Base-by-base conservation (phyloP, 257 asterid species). In the Anisodus tanguticus region DNA sequence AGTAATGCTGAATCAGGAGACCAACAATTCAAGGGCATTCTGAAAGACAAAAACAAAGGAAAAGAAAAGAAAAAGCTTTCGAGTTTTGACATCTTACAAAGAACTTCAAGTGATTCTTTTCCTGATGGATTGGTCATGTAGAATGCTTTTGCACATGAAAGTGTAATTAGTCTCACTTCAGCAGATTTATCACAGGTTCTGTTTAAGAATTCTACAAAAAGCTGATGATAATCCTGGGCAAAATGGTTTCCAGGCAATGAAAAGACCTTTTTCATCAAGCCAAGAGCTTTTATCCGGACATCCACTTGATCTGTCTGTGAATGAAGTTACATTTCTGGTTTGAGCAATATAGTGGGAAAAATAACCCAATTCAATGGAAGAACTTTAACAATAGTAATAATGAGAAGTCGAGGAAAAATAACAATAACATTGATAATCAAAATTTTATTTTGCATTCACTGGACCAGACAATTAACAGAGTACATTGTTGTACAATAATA, bases 231-330 rank as follows among this genome's bases (percentile, higher is more conserved):
- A 86, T 92, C 92, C 84, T 74, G 88, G 59, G 90, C 92, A 51
- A 93, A n/a, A 54, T 86, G 85, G 78, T 89, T 92, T 66, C 97
- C 97, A 79, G 90, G 97, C 90, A 90, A 79, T 78, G 89, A 83
- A 72, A 94, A 85, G 81, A 94, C 91, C 85, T 90, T 91, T 84
- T 88, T 90, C 19, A 94, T 84, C 87, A 94, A 84, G 77, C 91
- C 90, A 37, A 95, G 92, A 89, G 92, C 98, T 90, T 94, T 95
- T 84, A 95, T 93, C 77, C 98, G 94, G 79, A 90, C 97, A 93
- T 94, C 98, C 84, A 95, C 97, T 90, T 94, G 97, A 88, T 95
- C 98, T 63, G 93, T 94, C 98, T 95, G 97, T 92, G 89, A 90
- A 88, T 81, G 57, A 82, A 26, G 77, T 63, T 68, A 72, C 79